These are phyloP conservation scores for Fusarium luffae DNA, from an alignment of 2,329 filamentous ascomycete species.

Conservation along the genomic window DNA sequence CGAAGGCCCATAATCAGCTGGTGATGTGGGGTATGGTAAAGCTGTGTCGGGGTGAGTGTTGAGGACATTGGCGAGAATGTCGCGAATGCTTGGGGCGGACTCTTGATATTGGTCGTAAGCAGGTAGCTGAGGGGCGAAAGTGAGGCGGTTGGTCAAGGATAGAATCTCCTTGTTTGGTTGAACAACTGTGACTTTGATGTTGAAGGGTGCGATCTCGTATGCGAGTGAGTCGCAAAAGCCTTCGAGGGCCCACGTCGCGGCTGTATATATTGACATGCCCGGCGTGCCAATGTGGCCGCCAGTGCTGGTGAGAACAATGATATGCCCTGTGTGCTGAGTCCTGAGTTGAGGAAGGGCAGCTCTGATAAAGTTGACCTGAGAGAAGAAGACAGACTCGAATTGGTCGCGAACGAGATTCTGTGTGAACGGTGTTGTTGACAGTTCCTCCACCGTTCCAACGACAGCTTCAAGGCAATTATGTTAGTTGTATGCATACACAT, in stretches of 20 bases:
- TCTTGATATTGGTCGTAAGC: conserved; percentile 55
- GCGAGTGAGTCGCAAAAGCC: conserved; percentile 95
- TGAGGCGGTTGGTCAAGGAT: conserved; percentile 86
- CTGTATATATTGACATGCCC: conserved; percentile 89
- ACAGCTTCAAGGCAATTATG: conserved; percentile 67
- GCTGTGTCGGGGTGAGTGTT: conserved; percentile 78
- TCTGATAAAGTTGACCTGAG: conserved; percentile 95
- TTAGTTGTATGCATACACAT: conserved; percentile 20
- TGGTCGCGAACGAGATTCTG: conserved; percentile 86
- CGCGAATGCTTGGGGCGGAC: conserved; percentile 82
- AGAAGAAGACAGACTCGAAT: conserved; percentile 95
- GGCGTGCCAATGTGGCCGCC: conserved; percentile 94
- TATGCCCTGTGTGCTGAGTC: conserved; percentile 84
- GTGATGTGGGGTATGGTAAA: conserved; percentile 48
- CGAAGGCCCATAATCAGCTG: conserved; percentile 44
- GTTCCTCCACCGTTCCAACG: conserved; percentile 90
- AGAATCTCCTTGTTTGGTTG: conserved; percentile 95
- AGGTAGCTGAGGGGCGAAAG: conserved; percentile 81
- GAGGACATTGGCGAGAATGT: conserved; percentile 83
- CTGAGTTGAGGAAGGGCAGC: conserved; percentile 84
- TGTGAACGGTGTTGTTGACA: conserved; percentile 77
- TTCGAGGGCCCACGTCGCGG: conserved; percentile 93
- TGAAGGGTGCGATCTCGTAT: conserved; percentile 97
- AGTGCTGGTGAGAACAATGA: conserved; percentile 89
- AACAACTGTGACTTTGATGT: conserved; percentile 94